Evolutionary conservation across 257 asterid genomes (phyloP).

Genomic region (Rubia yunnanensis): DNA sequence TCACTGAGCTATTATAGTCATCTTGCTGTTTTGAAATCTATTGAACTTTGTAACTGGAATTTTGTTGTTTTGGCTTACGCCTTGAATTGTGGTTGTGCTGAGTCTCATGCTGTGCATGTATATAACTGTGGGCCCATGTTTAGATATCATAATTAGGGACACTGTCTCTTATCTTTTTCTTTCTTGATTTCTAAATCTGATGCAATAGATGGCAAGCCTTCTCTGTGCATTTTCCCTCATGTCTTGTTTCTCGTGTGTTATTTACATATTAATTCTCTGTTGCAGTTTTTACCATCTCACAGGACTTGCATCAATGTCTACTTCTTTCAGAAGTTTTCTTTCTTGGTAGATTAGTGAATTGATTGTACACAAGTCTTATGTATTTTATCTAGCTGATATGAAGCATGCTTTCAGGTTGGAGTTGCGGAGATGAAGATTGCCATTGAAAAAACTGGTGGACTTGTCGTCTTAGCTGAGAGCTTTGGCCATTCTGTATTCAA

Average conservation of each 20-base stretch:
- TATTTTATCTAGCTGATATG: not conserved
- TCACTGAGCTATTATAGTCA: constrained; percentile 16
- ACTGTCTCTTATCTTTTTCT: not conserved
- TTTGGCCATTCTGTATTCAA: constrained; percentile 97
- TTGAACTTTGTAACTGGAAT: not conserved
- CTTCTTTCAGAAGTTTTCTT: not conserved
- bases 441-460: constrained; percentile 93
- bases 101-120: not conserved
- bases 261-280: not conserved
- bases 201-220: not conserved
- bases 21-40: not conserved
- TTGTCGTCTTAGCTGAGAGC: constrained; percentile 90
- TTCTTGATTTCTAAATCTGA: not conserved
- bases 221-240: not conserved
- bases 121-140: not conserved
- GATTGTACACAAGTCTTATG: not conserved
- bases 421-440: constrained; percentile 99
- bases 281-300: not conserved
- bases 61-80: not conserved
- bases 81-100: not conserved
- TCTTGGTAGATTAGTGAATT: not conserved
- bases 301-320: not conserved
- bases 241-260: not conserved
- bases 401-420: constrained; percentile 59
- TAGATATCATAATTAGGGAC: not conserved